Evolutionary conservation across 768 basidiomycete genomes (phyloP).

Genomic region (Pleurotus citrinopileatus): DNA sequence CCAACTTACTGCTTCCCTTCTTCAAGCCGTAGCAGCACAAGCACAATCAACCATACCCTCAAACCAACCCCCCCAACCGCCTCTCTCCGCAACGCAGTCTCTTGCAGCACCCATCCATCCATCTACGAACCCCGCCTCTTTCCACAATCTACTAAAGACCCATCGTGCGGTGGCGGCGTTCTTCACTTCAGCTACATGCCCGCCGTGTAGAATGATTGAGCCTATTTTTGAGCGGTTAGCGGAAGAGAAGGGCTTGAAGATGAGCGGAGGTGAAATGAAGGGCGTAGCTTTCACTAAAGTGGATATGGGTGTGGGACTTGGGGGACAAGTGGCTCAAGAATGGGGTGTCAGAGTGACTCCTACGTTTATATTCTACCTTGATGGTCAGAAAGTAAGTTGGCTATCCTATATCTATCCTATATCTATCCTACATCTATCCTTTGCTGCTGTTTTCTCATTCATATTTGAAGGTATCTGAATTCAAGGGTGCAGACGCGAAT

Average conservation of each 20-base stretch:
- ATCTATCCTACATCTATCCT: no score
- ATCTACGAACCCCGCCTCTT: constrained; percentile 46
- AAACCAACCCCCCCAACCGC: constrained; percentile 19
- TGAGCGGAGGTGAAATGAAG: constrained; percentile 25
- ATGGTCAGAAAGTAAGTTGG: constrained; percentile 61
- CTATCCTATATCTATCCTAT: not conserved
- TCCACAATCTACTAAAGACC: constrained; percentile 49
- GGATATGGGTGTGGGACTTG: constrained; percentile 72
- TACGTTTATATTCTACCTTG: constrained; percentile 85
- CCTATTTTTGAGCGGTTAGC: constrained; percentile 82
- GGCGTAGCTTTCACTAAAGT: constrained; percentile 81
- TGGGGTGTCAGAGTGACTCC: constrained; percentile 78
- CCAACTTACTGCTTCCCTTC: constrained; percentile 47
- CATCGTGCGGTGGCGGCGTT: constrained; percentile 77
- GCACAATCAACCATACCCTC: constrained; percentile 26
- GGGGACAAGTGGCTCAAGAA: constrained; percentile 53
- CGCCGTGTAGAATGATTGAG: constrained; percentile 80
- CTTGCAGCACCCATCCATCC: constrained; percentile 65
- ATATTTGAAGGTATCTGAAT: constrained; percentile 67
- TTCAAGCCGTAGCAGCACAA: constrained; percentile 55
- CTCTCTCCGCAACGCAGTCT: constrained; percentile 41
- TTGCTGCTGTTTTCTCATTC: no score
- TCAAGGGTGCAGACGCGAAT: constrained; percentile 67
- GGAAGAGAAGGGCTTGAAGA: constrained; percentile 49
- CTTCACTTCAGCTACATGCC: constrained; percentile 76